These are phyloP conservation scores for Bromus sterilis DNA, from an alignment of 176 grass and related monocot genomes.

Conservation along the genomic window DNA sequence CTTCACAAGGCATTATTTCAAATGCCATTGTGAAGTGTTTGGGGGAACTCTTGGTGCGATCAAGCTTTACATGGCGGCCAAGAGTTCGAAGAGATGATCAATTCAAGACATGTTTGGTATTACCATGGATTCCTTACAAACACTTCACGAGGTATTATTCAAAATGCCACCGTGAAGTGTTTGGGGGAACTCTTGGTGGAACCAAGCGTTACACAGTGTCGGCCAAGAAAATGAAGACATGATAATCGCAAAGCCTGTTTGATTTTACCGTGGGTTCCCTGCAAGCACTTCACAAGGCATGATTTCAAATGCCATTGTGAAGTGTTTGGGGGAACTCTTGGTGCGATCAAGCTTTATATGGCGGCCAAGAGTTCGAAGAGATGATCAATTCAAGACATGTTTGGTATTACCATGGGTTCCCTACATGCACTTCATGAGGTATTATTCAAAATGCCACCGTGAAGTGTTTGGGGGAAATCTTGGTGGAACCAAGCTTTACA, in stretches of 20 bases:
- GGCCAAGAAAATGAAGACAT: neutral
- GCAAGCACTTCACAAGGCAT: conserved; percentile 15
- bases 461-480: conserved; percentile 43
- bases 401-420: conserved; percentile 32
- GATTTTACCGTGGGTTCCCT: conserved; percentile 27
- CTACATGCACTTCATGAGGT: conserved; percentile 37
- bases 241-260: neutral
- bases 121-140: too few relatives aligned
- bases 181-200: neutral
- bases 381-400: neutral
- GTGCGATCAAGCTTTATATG: neutral
- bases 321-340: conserved; percentile 73
- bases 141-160: too few relatives aligned
- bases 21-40: conserved; percentile 24
- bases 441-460: neutral
- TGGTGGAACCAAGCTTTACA: neutral
- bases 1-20: neutral
- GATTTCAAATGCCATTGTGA: neutral
- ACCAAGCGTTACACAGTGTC: neutral
- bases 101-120: too few relatives aligned
- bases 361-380: neutral
- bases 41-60: conserved; percentile 6
- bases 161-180: neutral
- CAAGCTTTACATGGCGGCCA: neutral
- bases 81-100: neutral